Conservation (phyloP, 495 filamentous ascomycete species). For the Beverwykella pulmonaria region DNA sequence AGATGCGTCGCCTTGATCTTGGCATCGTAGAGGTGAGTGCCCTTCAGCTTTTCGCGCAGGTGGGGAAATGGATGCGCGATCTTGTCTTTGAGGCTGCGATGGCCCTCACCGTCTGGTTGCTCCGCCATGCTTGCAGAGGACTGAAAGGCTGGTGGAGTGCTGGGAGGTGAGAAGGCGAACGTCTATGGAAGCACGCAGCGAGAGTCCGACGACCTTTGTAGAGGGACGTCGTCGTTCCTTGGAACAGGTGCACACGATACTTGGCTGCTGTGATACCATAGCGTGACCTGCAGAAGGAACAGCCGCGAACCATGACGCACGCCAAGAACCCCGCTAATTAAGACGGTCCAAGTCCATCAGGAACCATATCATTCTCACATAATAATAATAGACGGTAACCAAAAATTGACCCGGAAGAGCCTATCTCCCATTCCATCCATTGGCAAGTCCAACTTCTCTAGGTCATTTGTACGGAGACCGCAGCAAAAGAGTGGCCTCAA, state of each 20-base stretch:
- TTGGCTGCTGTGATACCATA: neutral
- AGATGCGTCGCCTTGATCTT: constrained; percentile 78
- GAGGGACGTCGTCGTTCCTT: neutral
- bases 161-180: neutral
- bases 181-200: neutral
- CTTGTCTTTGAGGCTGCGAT: constrained; percentile 30
- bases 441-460: too few relatives aligned
- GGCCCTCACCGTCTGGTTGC: constrained; percentile 20
- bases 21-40: constrained; percentile 87
- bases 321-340: neutral
- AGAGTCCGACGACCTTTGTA: neutral
- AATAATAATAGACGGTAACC: too few relatives aligned
- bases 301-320: neutral
- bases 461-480: too few relatives aligned
- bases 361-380: too few relatives aligned
- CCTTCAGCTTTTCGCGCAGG: constrained; percentile 47
- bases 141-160: neutral
- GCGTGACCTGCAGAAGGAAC: neutral
- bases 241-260: neutral
- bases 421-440: too few relatives aligned
- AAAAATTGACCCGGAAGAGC: too few relatives aligned
- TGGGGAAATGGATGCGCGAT: constrained; percentile 36
- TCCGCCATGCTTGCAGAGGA: constrained; percentile 12
- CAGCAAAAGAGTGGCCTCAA: too few relatives aligned
- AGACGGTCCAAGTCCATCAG: too few relatives aligned